These are phyloP conservation scores for Hypoxylon fuscum DNA, from an alignment of 495 filamentous ascomycete genomes.

Conservation along the genomic window DNA sequence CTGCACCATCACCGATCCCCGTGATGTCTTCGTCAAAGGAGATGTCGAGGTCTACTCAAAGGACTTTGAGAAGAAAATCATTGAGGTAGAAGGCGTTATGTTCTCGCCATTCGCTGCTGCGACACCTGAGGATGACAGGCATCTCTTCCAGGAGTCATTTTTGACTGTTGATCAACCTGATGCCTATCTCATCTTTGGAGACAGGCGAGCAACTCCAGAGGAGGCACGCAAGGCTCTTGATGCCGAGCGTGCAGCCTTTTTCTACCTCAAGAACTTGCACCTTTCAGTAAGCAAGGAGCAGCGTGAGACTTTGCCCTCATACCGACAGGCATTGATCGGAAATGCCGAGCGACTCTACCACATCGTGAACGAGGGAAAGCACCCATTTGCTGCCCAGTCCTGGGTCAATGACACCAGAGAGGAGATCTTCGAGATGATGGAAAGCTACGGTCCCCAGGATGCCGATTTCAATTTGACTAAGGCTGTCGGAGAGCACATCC, in stretches of 20 bases:
- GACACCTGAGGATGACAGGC: not conserved
- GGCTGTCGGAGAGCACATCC: slow-evolving; percentile 47
- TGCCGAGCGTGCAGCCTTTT: slow-evolving; percentile 23
- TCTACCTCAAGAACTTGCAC: slow-evolving; percentile 31
- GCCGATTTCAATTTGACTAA: slow-evolving; percentile 12
- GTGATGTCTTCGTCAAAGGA: slow-evolving; percentile 2
- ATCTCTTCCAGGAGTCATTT: slow-evolving; percentile 1
- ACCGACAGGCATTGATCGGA: not conserved
- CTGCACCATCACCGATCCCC: slow-evolving; percentile 1
- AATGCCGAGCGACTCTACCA: not conserved
- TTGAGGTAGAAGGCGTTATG: slow-evolving; percentile 3
- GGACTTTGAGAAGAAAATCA: slow-evolving; percentile 26
- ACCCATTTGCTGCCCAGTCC: not conserved
- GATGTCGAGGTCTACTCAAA: not conserved
- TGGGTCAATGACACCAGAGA: not conserved
- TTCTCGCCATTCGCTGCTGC: not conserved
- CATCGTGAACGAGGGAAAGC: not conserved
- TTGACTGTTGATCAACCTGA: not conserved
- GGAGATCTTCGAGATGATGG: slow-evolving; percentile 28
- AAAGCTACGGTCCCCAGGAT: slow-evolving; percentile 7
- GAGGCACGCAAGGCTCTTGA: not conserved
- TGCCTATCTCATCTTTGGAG: not conserved
- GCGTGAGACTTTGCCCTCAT: slow-evolving; percentile 16
- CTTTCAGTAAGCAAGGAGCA: slow-evolving; percentile 24
- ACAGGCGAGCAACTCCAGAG: not conserved